phyloP scores from a whole-genome alignment of 208 protist genomes.

The Leishmania arabica region DNA sequence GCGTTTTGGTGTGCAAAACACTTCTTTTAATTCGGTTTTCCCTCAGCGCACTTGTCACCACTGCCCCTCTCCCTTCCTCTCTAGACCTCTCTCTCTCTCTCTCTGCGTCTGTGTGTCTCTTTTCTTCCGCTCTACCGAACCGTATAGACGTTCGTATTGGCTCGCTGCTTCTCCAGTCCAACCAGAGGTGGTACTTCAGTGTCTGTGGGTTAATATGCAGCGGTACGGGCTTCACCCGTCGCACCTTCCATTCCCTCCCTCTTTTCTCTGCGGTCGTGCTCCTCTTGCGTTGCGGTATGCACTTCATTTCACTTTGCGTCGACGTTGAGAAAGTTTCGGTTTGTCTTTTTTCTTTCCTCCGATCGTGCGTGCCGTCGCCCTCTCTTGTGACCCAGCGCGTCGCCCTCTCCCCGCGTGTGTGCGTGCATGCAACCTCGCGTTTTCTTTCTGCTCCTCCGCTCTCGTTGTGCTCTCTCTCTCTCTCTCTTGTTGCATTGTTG shows the following conservation, averaged over 20 bases:
- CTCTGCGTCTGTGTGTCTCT: no score
- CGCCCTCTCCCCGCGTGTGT: not conserved
- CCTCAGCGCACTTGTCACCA: not conserved
- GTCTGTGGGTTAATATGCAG: not conserved
- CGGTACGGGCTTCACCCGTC: not conserved
- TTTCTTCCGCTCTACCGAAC: not conserved
- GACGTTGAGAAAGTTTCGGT: not conserved
- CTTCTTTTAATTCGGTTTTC: not conserved
- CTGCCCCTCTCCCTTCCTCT: not conserved
- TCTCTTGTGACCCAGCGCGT: no score
- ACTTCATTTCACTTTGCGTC: no score
- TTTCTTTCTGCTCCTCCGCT: not conserved
- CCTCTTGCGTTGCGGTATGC: not conserved
- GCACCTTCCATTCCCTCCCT: not conserved
- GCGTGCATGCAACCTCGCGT: not conserved
- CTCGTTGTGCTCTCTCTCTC: not conserved
- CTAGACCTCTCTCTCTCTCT: no score
- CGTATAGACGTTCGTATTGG: not conserved
- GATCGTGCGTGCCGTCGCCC: not conserved
- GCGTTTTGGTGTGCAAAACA: not conserved
- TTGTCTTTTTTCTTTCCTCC: conserved; percentile 6
- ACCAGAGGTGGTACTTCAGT: not conserved
- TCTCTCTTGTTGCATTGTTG: not conserved
- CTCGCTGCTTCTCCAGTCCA: not conserved
- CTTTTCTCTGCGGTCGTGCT: not conserved